Evolutionary conservation across 352 stramenopile genomes (phyloP).

Genomic region (Globisporangium iwayamae): DNA sequence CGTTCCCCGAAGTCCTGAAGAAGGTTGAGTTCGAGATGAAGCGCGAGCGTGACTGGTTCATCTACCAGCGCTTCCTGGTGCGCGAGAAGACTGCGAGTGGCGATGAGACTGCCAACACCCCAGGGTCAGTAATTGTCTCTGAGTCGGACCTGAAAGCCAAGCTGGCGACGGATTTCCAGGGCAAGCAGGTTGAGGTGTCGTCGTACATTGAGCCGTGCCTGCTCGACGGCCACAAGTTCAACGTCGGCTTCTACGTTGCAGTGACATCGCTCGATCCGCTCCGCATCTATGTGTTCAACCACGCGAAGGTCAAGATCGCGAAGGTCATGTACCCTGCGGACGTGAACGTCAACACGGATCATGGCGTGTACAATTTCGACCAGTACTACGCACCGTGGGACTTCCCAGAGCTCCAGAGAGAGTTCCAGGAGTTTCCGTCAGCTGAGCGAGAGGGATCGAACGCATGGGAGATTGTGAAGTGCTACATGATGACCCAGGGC

Average conservation of each 20-base stretch:
- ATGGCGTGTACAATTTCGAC: slow-evolving; percentile 59
- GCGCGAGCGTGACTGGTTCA: slow-evolving; percentile 37
- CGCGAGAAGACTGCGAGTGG: slow-evolving; percentile 31
- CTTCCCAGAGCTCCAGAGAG: slow-evolving; percentile 51
- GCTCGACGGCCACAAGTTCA: slow-evolving; percentile 86
- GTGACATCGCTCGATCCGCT: slow-evolving; percentile 83
- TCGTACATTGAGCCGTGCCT: slow-evolving; percentile 84
- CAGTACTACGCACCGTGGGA: slow-evolving; percentile 72
- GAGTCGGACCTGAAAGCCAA: slow-evolving; percentile 44
- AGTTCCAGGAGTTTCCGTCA: slow-evolving; percentile 68
- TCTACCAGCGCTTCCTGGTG: slow-evolving; percentile 66
- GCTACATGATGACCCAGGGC: slow-evolving; percentile 49
- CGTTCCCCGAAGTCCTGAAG: slow-evolving; percentile 46
- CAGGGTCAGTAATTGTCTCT: slow-evolving; percentile 34
- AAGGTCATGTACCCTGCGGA: slow-evolving; percentile 54
- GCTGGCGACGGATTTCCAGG: slow-evolving; percentile 42
- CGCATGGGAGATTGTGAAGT: slow-evolving; percentile 63
- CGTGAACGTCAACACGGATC: slow-evolving; percentile 37
- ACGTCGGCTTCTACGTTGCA: slow-evolving; percentile 84
- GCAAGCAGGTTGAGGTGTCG: slow-evolving; percentile 55
- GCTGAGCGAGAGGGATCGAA: slow-evolving; percentile 48
- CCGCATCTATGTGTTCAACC: slow-evolving; percentile 78
- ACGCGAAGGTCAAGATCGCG: slow-evolving; percentile 71
- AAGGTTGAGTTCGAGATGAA: slow-evolving; percentile 54
- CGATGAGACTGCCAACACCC: slow-evolving; percentile 27